Evolutionary conservation across 2,329 filamentous ascomycete species (phyloP), one percentile per base, ranked within the genome.

Genomic region (Geosmithia putterillii): DNA sequence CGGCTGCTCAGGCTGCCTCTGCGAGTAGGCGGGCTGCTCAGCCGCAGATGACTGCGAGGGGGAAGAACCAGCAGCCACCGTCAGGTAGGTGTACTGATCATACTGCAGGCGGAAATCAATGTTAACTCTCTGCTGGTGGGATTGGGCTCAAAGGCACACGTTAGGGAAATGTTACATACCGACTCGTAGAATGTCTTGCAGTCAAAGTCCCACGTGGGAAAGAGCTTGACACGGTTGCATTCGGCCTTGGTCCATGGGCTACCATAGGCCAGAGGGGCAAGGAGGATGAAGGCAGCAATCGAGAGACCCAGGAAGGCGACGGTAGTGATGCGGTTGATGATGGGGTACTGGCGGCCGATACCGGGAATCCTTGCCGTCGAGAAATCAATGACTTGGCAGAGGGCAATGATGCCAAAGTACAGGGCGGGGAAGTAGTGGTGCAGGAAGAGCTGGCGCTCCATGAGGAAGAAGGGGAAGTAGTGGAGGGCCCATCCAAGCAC

Each of bases 341-440:
- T 62, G 10, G 86, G 84, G 44, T 52, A 55, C 50, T 84, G 74
- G 44, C 76, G 79, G 18, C 83, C 79, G 42, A 88, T 63, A 23
- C 75, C 67, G 39, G 74, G 69, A 51, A 95, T 71, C 40, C 92
- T 82, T 51, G 79, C 81, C 46, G 84, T 84, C 44, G 79, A 60
- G 57, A 88, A 95, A 64, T 98, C 92, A 63, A 87, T 90, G 41
- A 85, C 75, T 63, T 96, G 90, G 62, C 83, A 92, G 45, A 95
- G 74, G 8, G 85, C 81, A 51, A 96, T 81, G 55, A 98, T 80
- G 48, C 85, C 88, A 60, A 98, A 98, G 68, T 95, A 94, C 14
- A 98, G 76, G 2, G 92, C 92, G 0, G 92, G 92, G 65, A 98
- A 92, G 64, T 98, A 98, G 67, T 98, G 92, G 64, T 98, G 92